Conservation (phyloP, 768 basidiomycete species). For the Psilocybe cyanescens region DNA sequence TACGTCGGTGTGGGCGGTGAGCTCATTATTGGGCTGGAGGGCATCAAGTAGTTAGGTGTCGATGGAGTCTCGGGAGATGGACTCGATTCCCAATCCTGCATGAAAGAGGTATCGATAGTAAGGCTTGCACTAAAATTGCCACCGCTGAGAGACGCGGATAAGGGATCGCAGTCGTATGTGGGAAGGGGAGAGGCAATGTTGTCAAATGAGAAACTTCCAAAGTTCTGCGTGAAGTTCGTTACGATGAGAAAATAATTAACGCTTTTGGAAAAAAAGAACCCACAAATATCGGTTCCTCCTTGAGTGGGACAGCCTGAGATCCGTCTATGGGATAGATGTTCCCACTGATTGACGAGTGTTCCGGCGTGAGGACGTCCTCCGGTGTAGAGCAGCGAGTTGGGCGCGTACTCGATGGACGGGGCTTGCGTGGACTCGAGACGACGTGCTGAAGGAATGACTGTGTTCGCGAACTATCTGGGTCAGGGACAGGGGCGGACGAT, state of each 20-base stretch:
- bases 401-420: conserved; percentile 42
- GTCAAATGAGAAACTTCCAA: conserved; percentile 50
- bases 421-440: conserved; percentile 26
- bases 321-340: conserved; percentile 23
- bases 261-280: conserved; percentile 27
- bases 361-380: conserved; percentile 7
- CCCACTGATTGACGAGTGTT: conserved; percentile 18
- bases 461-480: conserved; percentile 35
- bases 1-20: conserved; percentile 30
- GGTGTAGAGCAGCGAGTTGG: conserved; percentile 35
- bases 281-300: conserved; percentile 55
- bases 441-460: conserved; percentile 36
- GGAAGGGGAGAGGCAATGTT: conserved; percentile 34
- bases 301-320: conserved; percentile 32
- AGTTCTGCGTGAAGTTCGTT: conserved; percentile 35
- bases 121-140: conserved; percentile 26
- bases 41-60: conserved; percentile 40
- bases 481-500: conserved; percentile 60
- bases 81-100: conserved; percentile 46
- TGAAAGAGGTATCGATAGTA: conserved; percentile 44
- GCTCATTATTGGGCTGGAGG: conserved; percentile 23
- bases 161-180: conserved; percentile 32
- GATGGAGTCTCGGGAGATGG: conserved; percentile 48
- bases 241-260: conserved; percentile 1
- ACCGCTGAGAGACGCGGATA: conserved; percentile 23